These are phyloP conservation scores for Solanum chmielewskii DNA, from an alignment of 257 asterid genomes.

Conservation along the genomic window DNA sequence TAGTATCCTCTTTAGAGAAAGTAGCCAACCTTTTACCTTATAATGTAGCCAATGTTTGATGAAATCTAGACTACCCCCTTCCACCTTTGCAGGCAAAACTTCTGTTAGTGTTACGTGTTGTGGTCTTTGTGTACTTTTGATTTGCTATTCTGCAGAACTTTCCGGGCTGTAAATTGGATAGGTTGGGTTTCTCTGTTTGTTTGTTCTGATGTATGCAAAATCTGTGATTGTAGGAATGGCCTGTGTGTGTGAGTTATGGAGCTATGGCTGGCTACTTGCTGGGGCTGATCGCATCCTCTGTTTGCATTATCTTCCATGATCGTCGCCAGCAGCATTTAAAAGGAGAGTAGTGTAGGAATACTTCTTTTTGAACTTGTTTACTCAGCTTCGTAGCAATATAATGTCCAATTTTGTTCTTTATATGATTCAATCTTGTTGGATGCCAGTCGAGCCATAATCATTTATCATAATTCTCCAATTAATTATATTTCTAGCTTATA, in stretches of 20 bases:
- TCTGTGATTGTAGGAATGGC: constrained; percentile 63
- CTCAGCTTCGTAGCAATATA: background rate
- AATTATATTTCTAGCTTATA: background rate
- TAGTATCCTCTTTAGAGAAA: background rate
- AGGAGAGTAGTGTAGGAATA: constrained; percentile 23
- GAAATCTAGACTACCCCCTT: background rate
- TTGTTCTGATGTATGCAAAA: background rate
- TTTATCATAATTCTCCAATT: background rate
- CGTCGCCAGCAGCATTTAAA: constrained; percentile 22
- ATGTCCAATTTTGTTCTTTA: background rate
- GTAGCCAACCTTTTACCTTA: background rate
- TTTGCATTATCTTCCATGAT: constrained; percentile 18
- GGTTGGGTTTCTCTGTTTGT: background rate
- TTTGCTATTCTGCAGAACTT: background rate
- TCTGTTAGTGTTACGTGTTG: background rate
- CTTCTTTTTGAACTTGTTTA: background rate
- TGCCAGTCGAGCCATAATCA: background rate
- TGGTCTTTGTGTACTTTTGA: background rate
- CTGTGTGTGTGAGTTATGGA: constrained; percentile 81
- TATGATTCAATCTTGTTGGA: background rate
- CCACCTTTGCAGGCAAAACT: background rate
- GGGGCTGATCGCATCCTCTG: constrained; percentile 51
- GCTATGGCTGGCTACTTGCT: constrained; percentile 51
- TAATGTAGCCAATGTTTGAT: background rate
- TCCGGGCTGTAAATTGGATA: background rate